Evolutionary conservation across 2,329 filamentous ascomycete species (phyloP).

Genomic region (Diaporthe nobilis): DNA sequence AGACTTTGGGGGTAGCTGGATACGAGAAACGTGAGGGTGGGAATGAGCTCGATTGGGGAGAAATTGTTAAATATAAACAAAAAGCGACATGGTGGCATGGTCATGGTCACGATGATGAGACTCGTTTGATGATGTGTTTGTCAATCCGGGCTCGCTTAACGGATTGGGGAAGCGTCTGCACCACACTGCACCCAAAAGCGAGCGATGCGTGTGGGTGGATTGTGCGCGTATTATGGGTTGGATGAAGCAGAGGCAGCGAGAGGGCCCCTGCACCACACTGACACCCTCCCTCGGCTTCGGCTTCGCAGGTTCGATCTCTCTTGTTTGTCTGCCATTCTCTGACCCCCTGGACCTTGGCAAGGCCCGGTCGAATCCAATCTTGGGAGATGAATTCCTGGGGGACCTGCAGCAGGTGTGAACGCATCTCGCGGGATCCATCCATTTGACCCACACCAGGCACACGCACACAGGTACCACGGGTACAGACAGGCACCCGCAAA

Average conservation of each 20-base stretch:
- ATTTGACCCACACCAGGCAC: conserved; percentile 18
- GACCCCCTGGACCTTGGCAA: conserved; percentile 19
- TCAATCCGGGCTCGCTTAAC: conserved; percentile 20
- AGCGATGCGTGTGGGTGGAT: not conserved
- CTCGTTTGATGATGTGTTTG: conserved; percentile 28
- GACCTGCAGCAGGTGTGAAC: conserved; percentile 34
- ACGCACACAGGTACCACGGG: not conserved
- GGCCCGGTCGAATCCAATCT: conserved; percentile 17
- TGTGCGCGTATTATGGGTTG: not conserved
- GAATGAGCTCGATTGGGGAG: not conserved
- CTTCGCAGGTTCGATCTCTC: conserved; percentile 21
- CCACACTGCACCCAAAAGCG: not conserved
- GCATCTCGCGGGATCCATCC: conserved; percentile 20
- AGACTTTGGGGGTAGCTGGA: not conserved
- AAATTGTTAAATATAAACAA: conserved; percentile 32
- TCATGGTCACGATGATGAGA: conserved; percentile 27
- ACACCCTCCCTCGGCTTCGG: conserved; percentile 34
- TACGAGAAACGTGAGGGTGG: conserved; percentile 1
- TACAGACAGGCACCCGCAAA: conserved; percentile 1
- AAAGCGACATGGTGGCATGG: conserved; percentile 21
- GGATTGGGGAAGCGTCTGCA: not conserved
- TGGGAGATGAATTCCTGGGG: conserved; percentile 29
- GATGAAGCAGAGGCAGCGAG: not conserved
- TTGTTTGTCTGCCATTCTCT: conserved; percentile 5
- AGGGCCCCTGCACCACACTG: conserved; percentile 13